Conservation (phyloP, 257 asterid genomes). For the Leonotis leonurus region DNA sequence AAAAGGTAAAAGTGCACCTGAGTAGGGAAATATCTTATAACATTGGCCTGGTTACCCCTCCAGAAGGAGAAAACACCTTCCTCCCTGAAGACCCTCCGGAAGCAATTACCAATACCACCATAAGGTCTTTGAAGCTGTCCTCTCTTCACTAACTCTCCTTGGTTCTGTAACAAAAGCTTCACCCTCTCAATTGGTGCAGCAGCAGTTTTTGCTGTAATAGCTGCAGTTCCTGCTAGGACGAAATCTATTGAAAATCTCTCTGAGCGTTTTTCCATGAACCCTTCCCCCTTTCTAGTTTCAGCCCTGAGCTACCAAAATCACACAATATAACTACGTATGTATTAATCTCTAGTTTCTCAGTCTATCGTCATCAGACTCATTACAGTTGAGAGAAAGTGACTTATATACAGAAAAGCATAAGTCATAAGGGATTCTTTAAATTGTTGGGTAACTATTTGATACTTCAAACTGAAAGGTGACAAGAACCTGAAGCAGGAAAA, state of each 20-base stretch:
- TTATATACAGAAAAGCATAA: background rate
- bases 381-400: background rate
- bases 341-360: background rate
- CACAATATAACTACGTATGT: background rate
- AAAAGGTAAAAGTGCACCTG: constrained; percentile 48
- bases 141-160: constrained; percentile 78
- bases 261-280: constrained; percentile 44
- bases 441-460: background rate
- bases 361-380: background rate
- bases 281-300: constrained; percentile 31
- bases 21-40: constrained; percentile 91
- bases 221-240: constrained; percentile 83
- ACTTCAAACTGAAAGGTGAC: background rate
- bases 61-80: constrained; percentile 77
- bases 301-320: constrained; percentile 26
- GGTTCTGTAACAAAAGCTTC: constrained; percentile 94
- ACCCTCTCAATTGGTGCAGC: constrained; percentile 98
- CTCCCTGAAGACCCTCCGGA: constrained; percentile 57
- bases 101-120: constrained; percentile 64
- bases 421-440: background rate
- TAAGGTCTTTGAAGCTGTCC: constrained; percentile 84
- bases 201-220: constrained; percentile 65
- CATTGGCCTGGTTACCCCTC: constrained; percentile 98
- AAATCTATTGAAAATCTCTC: constrained; percentile 73
- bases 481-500: background rate